Conservation (phyloP, 2,329 filamentous ascomycete species). For the Arthrinium puccinioides region DNA sequence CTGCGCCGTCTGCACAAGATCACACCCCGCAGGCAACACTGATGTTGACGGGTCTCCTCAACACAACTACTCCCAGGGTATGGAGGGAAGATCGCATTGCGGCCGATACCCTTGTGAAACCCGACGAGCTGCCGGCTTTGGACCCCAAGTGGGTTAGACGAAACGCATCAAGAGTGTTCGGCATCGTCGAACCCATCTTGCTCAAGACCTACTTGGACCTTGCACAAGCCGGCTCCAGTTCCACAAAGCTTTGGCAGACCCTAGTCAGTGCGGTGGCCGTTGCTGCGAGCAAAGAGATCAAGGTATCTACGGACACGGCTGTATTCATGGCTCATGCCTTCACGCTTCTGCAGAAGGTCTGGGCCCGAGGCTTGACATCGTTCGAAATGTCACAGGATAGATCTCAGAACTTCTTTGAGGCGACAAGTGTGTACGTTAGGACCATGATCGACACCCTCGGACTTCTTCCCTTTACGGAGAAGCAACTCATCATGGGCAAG, state of each 20-base stretch:
- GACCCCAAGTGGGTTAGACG: conserved; percentile 83
- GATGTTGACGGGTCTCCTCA: conserved; percentile 68
- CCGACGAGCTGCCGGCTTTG: conserved; percentile 74
- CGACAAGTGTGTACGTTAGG: conserved; percentile 43
- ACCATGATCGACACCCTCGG: conserved; percentile 46
- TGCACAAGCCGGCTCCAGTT: conserved; percentile 48
- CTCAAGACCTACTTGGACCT: conserved; percentile 56
- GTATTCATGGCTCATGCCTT: conserved; percentile 69
- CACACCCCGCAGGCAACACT: conserved; percentile 53
- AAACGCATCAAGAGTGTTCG: conserved; percentile 59
- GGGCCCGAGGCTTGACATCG: conserved; percentile 51
- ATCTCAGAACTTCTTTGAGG: conserved; percentile 45
- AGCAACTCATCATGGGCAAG: conserved; percentile 42
- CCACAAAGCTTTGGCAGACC: conserved; percentile 50
- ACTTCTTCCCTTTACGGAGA: conserved; percentile 56
- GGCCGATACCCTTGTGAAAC: conserved; percentile 47
- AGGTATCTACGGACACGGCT: conserved; percentile 76
- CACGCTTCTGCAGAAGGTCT: conserved; percentile 61
- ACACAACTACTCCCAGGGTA: conserved; percentile 46
- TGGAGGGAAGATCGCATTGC: conserved; percentile 73
- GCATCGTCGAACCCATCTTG: conserved; percentile 51
- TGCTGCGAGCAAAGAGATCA: conserved; percentile 79
- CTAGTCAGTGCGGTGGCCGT: conserved; percentile 57
- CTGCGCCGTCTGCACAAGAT: conserved; percentile 29
- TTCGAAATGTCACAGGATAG: conserved; percentile 43